Evolutionary conservation across 2,329 filamentous ascomycete species (phyloP).

Genomic region (Aspergillus fructus): DNA sequence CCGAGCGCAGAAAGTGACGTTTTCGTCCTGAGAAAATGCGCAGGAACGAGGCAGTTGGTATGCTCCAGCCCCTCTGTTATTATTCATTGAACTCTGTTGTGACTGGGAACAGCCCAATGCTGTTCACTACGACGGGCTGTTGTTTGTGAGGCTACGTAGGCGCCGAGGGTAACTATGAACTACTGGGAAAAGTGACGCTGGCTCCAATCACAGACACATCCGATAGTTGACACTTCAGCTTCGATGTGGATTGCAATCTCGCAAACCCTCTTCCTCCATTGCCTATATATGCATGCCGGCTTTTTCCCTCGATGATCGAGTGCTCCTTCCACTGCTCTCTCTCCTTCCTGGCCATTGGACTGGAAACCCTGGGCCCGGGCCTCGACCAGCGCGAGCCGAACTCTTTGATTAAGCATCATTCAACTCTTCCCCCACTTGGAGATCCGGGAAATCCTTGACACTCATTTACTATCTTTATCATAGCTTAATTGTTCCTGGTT

Average conservation of each 20-base stretch:
- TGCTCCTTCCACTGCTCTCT: neutral
- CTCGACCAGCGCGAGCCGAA: conserved; percentile 5
- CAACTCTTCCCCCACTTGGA: conserved; percentile 12
- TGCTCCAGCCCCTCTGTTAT: too few relatives aligned
- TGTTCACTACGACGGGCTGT: neutral
- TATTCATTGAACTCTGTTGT: too few relatives aligned
- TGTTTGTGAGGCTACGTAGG: neutral
- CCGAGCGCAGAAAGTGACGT: neutral
- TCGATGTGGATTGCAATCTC: neutral
- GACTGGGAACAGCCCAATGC: too few relatives aligned
- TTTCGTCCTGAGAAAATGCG: neutral
- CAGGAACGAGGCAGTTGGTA: too few relatives aligned
- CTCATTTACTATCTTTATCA: conserved; percentile 3
- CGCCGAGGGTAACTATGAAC: neutral
- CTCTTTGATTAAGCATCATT: conserved; percentile 4
- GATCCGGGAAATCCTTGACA: neutral
- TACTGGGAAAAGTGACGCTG: neutral
- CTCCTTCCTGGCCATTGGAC: neutral
- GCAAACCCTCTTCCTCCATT: neutral
- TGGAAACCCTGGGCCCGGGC: neutral
- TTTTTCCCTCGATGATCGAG: neutral
- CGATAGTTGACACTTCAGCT: neutral
- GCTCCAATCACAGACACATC: conserved; percentile 4
- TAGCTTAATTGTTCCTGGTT: neutral
- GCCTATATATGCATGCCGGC: too few relatives aligned